These are phyloP conservation scores for Pachysandra terminalis DNA, from an alignment of 164 flowering plant genomes.

Conservation along the genomic window DNA sequence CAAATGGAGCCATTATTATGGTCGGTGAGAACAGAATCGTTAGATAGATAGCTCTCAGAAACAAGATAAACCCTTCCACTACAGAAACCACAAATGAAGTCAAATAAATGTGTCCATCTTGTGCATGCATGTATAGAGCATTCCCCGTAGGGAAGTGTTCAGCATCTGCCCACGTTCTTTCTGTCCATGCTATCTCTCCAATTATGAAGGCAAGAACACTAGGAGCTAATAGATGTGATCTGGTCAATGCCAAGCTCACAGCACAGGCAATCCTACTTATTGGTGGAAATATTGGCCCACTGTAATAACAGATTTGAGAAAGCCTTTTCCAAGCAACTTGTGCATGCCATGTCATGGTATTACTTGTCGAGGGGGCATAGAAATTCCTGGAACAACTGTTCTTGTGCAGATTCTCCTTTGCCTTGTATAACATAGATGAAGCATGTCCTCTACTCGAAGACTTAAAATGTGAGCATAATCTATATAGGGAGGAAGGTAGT, in stretches of 20 bases:
- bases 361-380: constrained; percentile 21
- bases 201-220: constrained; percentile 49
- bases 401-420: constrained; percentile 19
- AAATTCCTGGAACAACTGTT: constrained; percentile 15
- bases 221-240: constrained; percentile 53
- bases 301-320: constrained; percentile 29
- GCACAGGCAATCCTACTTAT: constrained; percentile 57
- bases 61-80: constrained; percentile 45
- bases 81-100: constrained; percentile 39
- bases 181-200: constrained; percentile 46
- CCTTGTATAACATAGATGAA: constrained; percentile 14
- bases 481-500: constrained; percentile 16
- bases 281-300: constrained; percentile 30
- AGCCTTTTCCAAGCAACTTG: constrained; percentile 62
- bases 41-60: constrained; percentile 53
- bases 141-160: constrained; percentile 27
- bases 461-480: constrained; percentile 20
- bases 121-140: constrained; percentile 47
- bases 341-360: constrained; percentile 31
- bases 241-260: constrained; percentile 57
- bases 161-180: constrained; percentile 39
- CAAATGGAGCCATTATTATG: constrained; percentile 67
- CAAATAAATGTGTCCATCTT: constrained; percentile 46
- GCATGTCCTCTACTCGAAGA: constrained; percentile 24
- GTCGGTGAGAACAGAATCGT: constrained; percentile 60